Base-by-base conservation (phyloP, 805 yeast genomes). In the Teunomyces atbi region DNA sequence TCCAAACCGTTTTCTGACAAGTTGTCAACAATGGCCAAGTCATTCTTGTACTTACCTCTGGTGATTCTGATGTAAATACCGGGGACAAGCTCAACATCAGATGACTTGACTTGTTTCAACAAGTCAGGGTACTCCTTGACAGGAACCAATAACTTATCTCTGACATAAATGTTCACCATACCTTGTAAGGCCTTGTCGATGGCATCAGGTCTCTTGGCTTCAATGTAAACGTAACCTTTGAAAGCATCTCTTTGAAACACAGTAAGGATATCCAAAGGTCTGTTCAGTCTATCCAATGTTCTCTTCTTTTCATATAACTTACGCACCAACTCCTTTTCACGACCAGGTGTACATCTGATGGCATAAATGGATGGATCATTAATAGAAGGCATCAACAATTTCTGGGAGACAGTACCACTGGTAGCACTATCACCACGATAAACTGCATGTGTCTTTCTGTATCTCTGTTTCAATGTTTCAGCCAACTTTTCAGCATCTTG, bases 291-390 rank as follows among this genome's bases (percentile, higher is more conserved):
- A 54, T 84, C 86, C 57, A 89, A 71, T 44, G 89, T 88, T 50
- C 84, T 69, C 72, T 89, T 88, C 70, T 91, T 89, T 57, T 91
- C 90, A 68, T 86, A 77, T 42, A 94, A 71, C 53, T 87, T 87
- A 53, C 89, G 81, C 19, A 94, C 96, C 52, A 91, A 73, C 44
- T 89, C 96, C 65, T 89, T 92, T 67, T 94, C 99, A 55, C 86
- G 82, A 42, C 98, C 97, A 28, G 88, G 89, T 59, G 95, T 81
- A 71, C 96, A 89, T 66, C 97, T 82, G 39, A 94, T 82, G 60
- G 96, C 98, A 87, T 96, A 94, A 57, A 94, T 89, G 45, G 89
- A 83, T 6, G 99, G 98, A 62, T 94, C 97, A 58, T 91, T 89
- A 48, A 94, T 96, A 27, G 97, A 89, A 10, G 99, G 99, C 66